These are phyloP conservation scores for Venturia oleaginea DNA, from an alignment of 2,329 filamentous ascomycete species.

Conservation along the genomic window DNA sequence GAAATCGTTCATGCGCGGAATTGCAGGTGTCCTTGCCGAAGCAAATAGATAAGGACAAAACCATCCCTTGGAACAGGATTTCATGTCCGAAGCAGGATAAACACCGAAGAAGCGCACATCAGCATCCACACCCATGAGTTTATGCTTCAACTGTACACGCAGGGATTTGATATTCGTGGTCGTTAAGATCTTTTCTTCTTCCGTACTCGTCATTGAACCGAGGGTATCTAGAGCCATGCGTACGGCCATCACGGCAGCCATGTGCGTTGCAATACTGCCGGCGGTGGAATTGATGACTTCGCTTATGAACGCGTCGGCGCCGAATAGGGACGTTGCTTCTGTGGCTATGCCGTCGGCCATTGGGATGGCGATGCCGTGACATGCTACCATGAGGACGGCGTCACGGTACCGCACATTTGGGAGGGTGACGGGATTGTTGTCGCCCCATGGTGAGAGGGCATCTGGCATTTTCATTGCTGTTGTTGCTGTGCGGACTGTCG, in stretches of 20 bases:
- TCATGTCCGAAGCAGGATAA: constrained; percentile 19
- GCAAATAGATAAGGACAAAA: constrained; percentile 31
- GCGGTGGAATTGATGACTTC: constrained; percentile 17
- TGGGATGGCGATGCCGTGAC: neutral
- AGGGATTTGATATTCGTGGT: constrained; percentile 24
- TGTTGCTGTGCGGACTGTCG: constrained; percentile 26
- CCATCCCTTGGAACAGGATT: constrained; percentile 29
- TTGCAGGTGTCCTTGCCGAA: constrained; percentile 23
- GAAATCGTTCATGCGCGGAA: constrained; percentile 28
- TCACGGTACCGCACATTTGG: constrained; percentile 32
- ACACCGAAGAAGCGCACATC: constrained; percentile 26
- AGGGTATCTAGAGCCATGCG: neutral
- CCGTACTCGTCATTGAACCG: constrained; percentile 16
- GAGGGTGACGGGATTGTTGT: constrained; percentile 31
- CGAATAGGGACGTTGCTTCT: neutral
- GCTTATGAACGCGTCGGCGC: constrained; percentile 18
- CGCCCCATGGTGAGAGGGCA: constrained; percentile 28
- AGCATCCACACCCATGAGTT: constrained; percentile 32
- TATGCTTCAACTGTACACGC: constrained; percentile 31
- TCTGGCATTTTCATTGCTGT: constrained; percentile 27
- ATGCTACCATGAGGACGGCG: constrained; percentile 19
- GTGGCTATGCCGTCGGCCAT: neutral
- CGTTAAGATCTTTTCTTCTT: constrained; percentile 25
- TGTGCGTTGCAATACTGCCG: neutral
- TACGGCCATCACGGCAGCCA: neutral